These are phyloP conservation scores for Diaporthe amygdali DNA, from an alignment of 2,329 filamentous ascomycete species.

Conservation along the genomic window DNA sequence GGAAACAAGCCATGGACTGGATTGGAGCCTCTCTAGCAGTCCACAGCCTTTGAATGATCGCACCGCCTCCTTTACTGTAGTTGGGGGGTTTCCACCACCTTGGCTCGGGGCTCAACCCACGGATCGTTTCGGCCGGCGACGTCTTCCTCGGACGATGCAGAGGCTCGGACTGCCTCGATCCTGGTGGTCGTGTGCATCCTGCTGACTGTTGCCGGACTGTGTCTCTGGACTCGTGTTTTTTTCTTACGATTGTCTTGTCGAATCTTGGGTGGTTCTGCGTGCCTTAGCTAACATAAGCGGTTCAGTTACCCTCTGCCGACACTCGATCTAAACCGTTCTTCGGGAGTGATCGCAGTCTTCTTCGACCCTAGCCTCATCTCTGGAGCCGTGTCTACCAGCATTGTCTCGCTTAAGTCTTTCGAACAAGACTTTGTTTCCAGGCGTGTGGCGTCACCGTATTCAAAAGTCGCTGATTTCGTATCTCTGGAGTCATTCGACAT, in stretches of 20 bases:
- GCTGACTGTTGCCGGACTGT: neutral
- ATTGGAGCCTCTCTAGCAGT: neutral
- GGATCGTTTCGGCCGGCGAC: neutral
- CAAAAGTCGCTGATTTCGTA: conserved; percentile 16
- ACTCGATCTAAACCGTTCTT: neutral
- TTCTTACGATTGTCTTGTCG: neutral
- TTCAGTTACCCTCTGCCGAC: neutral
- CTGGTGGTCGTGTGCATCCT: neutral
- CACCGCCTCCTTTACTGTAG: neutral
- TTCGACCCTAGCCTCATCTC: neutral
- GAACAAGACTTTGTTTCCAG: conserved; percentile 3
- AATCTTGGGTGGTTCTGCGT: neutral
- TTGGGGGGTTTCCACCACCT: neutral
- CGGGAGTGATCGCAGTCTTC: conserved; percentile 3
- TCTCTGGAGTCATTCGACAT: neutral
- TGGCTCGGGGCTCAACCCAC: neutral
- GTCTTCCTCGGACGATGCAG: neutral
- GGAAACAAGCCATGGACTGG: neutral
- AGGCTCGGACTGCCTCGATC: no score
- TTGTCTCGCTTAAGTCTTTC: neutral
- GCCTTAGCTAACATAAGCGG: neutral
- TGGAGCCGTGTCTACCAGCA: neutral
- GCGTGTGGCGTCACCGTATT: conserved; percentile 19
- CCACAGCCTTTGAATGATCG: neutral
- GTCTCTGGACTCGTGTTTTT: neutral